These are phyloP conservation scores for Schizochytrium sp. DNA, from an alignment of 108 stramenopile species.

Conservation along the genomic window DNA sequence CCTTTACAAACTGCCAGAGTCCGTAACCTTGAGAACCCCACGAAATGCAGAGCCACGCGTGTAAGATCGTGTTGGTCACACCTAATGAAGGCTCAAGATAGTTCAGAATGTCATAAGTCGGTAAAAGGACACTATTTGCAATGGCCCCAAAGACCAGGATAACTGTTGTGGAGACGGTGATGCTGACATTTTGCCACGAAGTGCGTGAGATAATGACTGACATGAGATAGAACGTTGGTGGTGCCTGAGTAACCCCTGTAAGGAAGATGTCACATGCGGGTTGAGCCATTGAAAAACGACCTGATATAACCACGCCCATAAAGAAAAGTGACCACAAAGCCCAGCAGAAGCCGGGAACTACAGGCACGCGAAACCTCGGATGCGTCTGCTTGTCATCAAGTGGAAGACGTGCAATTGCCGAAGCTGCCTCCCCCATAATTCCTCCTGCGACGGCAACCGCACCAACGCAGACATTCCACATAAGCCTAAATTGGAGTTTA, in stretches of 20 bases:
- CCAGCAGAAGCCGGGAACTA: constrained; percentile 78
- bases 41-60: constrained; percentile 80
- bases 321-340: constrained; percentile 74
- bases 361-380: constrained; percentile 60
- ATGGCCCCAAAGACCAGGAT: constrained; percentile 82
- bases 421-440: constrained; percentile 82
- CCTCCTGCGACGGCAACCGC: constrained; percentile 80
- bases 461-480: constrained; percentile 87
- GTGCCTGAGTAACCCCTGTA: constrained; percentile 83
- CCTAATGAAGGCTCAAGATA: constrained; percentile 70
- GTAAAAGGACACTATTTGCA: constrained; percentile 84
- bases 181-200: constrained; percentile 30
- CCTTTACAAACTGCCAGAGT: constrained; percentile 65
- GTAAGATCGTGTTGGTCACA: constrained; percentile 82
- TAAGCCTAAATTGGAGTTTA: constrained; percentile 76
- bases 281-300: constrained; percentile 82
- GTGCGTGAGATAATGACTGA: constrained; percentile 51
- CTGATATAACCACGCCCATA: constrained; percentile 73
- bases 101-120: constrained; percentile 83
- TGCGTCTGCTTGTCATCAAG: neutral
- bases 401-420: constrained; percentile 3
- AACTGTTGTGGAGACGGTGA: neutral
- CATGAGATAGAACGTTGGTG: constrained; percentile 80
- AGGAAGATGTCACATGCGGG: constrained; percentile 92
- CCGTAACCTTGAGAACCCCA: constrained; percentile 85